Base-by-base conservation (phyloP, 495 filamentous ascomycete genomes). In the Lepraria neglecta region DNA sequence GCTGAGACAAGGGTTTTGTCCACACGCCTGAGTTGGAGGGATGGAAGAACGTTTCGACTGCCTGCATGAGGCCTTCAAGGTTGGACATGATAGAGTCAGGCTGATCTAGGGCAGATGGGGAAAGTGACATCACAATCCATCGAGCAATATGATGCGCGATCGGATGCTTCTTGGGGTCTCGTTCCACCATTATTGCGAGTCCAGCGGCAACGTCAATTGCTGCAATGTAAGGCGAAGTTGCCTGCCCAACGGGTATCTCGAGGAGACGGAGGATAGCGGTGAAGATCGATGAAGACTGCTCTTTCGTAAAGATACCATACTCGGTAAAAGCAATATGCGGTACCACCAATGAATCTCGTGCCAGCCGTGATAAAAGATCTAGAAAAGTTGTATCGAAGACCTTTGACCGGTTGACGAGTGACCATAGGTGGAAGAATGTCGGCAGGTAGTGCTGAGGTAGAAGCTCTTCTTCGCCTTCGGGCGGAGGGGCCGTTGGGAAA, bases 1-100 rank as follows among this genome's bases (percentile, higher is more conserved):
- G 77, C 68, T 97, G 92, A 0, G 90, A 86, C 19, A 99, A 75
- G 53, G 90, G 90, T 69, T 85, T 90, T 0, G 92, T 96, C 94
- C 94, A 99, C 44, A 70, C 75, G 10, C 94, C 94, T 51, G 94
- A 89, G 71, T 99, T 99, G 12, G 95, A 97, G 19, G 94, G 94
- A 65, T 99, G 94, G 78, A 96, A 99, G 75, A 97, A 99, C 2
- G 94, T 99, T 71, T 99, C 94, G 50, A 97, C 87, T 15, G 90
- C 95, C 69, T 97, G 87, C 64, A 99, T 90, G 44, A 99, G 78
- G 9, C 91, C 94, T 70, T 99, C 95, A 3, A 99, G 83, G 62
- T 87, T 89, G 30, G 86, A 79, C 64, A 98, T 72, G 56, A 96
- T 82, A 1, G 92, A 97, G 62, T 87, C 84, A 46, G 83, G 78